These are phyloP conservation scores for Neonectria punicea DNA, from an alignment of 2,329 filamentous ascomycete genomes.

Conservation along the genomic window DNA sequence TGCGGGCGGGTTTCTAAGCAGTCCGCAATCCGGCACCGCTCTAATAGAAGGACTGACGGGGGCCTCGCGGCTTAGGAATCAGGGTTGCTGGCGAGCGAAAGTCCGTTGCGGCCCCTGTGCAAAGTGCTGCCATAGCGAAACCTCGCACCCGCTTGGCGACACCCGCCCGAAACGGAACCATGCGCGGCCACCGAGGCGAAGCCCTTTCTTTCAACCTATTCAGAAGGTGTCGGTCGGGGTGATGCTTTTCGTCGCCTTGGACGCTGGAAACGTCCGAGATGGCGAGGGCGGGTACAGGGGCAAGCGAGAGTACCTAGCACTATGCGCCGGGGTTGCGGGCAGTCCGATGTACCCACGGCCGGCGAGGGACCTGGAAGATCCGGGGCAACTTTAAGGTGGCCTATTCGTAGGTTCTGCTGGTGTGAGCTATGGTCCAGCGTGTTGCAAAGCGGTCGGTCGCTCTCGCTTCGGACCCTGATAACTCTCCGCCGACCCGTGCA, in stretches of 20 bases:
- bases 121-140: background rate
- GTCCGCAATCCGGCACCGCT: background rate
- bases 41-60: background rate
- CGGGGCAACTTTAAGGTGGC: conserved; percentile 7
- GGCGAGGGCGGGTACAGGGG: conserved; percentile 1
- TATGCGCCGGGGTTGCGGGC: conserved; percentile 2
- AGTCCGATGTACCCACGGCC: conserved; percentile 33
- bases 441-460: background rate
- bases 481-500: background rate
- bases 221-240: background rate
- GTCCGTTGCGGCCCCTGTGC: background rate
- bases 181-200: background rate
- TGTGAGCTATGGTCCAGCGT: conserved; percentile 7
- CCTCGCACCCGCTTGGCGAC: background rate
- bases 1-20: conserved; percentile 2
- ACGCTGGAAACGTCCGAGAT: background rate
- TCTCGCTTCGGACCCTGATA: background rate
- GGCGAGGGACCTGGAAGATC: conserved; percentile 27
- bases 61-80: background rate
- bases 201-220: background rate
- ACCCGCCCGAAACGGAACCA: background rate
- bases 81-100: background rate
- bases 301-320: conserved; percentile 26
- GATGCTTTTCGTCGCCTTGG: no score
- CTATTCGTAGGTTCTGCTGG: conserved; percentile 16